Conservation (phyloP, 176 grass and related monocot species). For the Secale cereale region DNA sequence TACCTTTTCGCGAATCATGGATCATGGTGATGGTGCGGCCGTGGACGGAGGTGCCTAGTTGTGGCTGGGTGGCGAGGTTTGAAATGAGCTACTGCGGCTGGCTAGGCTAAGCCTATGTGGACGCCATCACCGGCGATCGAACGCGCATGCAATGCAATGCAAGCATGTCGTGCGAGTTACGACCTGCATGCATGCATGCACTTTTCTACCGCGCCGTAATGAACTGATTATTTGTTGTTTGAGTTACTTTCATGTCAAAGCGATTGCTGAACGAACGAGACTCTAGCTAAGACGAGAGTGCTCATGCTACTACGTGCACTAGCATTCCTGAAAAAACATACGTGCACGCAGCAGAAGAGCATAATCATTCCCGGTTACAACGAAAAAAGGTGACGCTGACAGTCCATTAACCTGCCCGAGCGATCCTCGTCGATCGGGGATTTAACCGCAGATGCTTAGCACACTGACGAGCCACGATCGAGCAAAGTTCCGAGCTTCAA, state of each 20-base stretch:
- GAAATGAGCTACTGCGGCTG: neutral
- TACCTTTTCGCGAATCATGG: too few species aligned
- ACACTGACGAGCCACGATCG: too few species aligned
- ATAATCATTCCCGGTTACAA: conserved; percentile 5
- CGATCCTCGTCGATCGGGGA: neutral
- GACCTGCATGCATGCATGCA: neutral
- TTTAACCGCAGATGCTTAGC: neutral
- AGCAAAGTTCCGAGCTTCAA: too few species aligned
- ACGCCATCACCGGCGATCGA: neutral
- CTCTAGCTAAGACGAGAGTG: neutral
- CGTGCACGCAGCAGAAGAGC: neutral
- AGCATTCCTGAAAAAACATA: too few species aligned
- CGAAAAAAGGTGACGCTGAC: conserved; percentile 26
- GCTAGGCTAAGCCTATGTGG: neutral
- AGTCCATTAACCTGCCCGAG: conserved; percentile 7
- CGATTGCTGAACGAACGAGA: neutral
- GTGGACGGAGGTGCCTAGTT: neutral
- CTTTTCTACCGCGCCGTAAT: neutral
- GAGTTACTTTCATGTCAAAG: neutral
- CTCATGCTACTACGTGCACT: neutral
- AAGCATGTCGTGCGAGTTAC: neutral
- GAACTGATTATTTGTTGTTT: neutral
- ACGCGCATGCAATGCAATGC: neutral
- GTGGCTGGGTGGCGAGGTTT: neutral
- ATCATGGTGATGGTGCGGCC: neutral